Evolutionary conservation across 495 filamentous ascomycete species (phyloP).

Genomic region (Penicillium robsamsonii): DNA sequence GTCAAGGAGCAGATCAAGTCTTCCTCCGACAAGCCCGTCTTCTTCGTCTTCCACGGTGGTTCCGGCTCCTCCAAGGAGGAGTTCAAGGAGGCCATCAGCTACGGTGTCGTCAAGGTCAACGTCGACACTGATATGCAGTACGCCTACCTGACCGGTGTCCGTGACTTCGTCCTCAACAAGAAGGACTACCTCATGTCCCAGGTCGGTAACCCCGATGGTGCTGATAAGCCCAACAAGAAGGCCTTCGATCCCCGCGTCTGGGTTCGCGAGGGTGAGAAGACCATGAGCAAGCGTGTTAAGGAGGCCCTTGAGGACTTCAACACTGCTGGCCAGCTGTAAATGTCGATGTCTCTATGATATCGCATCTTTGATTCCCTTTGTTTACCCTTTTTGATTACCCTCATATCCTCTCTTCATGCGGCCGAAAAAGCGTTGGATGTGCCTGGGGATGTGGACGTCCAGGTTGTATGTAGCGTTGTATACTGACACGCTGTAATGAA

Average conservation of each 20-base stretch:
- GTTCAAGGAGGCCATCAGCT: conserved; percentile 79
- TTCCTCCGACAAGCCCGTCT: conserved; percentile 83
- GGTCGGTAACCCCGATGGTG: conserved; percentile 93
- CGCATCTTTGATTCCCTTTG: conserved; percentile 11
- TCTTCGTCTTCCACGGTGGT: conserved; percentile 99
- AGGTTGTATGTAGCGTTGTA: conserved; percentile 35
- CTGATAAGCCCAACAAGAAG: conserved; percentile 99
- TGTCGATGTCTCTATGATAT: conserved; percentile 2
- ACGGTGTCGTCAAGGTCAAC: conserved; percentile 96
- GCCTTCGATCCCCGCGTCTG: conserved; percentile 77
- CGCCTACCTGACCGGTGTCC: conserved; percentile 85
- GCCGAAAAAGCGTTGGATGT: conserved; percentile 22
- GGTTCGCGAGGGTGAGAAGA: conserved; percentile 96
- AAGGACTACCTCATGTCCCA: conserved; percentile 85
- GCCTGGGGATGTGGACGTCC: conserved; percentile 28
- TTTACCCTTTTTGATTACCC: conserved; percentile 12
- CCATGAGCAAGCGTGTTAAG: conserved; percentile 78
- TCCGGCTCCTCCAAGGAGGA: conserved; percentile 87
- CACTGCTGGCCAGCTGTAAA: conserved; percentile 80
- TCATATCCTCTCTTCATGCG: conserved; percentile 18
- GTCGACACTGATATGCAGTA: conserved; percentile 73
- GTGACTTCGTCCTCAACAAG: conserved; percentile 90
- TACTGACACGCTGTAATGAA: conserved; percentile 34
- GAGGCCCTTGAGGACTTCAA: conserved; percentile 90
- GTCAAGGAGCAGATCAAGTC: conserved; percentile 70